Evolutionary conservation across 352 stramenopile species (phyloP).

Genomic region (Phytophthora colocasiae): DNA sequence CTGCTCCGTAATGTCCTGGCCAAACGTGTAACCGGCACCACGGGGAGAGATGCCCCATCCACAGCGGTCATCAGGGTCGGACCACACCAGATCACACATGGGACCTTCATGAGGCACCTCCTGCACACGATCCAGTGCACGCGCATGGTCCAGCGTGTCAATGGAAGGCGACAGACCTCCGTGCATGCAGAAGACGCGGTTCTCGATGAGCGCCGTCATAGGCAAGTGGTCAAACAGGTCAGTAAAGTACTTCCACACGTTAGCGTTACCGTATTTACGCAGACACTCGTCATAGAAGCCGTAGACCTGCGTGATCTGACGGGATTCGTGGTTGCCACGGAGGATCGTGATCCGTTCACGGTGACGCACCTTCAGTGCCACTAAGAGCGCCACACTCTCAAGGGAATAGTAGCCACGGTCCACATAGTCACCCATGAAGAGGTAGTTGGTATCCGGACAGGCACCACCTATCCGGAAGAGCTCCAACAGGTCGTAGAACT

Average conservation of each 20-base stretch:
- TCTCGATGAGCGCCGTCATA: constrained; percentile 91
- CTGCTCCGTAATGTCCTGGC: constrained; percentile 89
- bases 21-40: constrained; percentile 89
- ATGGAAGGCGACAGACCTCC: constrained; percentile 89
- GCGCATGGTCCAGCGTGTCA: constrained; percentile 88
- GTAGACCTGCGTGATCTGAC: constrained; percentile 87
- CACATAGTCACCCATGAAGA: constrained; percentile 93
- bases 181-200: constrained; percentile 92
- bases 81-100: constrained; percentile 92
- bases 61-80: constrained; percentile 87
- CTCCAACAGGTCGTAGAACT: constrained; percentile 92
- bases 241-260: constrained; percentile 93
- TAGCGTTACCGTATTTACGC: constrained; percentile 97
- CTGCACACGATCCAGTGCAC: constrained; percentile 84
- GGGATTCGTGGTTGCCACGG: constrained; percentile 83
- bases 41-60: constrained; percentile 90
- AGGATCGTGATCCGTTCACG: constrained; percentile 88
- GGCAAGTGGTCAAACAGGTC: constrained; percentile 90
- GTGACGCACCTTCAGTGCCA: constrained; percentile 88
- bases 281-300: constrained; percentile 84
- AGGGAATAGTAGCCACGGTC: constrained; percentile 91
- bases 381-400: constrained; percentile 83
- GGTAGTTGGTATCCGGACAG: constrained; percentile 91
- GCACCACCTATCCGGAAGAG: constrained; percentile 90
- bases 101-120: constrained; percentile 89